phyloP scores from a whole-genome alignment of 192 early-diverging fungal genomes.

The Umbelopsis vinacea region DNA sequence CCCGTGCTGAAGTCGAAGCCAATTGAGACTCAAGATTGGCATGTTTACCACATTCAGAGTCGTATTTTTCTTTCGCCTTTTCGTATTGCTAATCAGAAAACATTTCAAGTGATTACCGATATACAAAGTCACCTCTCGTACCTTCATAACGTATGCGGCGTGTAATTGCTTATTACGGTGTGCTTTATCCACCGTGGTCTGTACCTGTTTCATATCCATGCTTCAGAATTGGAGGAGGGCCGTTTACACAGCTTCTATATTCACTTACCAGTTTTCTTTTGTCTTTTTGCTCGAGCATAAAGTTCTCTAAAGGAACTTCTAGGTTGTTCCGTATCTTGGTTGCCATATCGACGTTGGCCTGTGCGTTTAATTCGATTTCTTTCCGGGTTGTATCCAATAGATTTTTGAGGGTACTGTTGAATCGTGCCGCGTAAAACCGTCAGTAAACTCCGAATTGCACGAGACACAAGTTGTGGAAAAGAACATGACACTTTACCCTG shows the following conservation, averaged over 20 bases:
- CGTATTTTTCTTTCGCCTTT: conserved; percentile 57
- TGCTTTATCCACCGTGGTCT: conserved; percentile 53
- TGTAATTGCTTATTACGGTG: conserved; percentile 58
- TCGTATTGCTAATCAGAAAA: neutral
- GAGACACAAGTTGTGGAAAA: neutral
- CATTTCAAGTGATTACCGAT: neutral
- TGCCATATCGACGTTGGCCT: conserved; percentile 66
- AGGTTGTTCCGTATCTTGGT: conserved; percentile 65
- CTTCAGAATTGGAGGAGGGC: neutral
- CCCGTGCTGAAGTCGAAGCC: neutral
- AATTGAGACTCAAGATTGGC: conserved; percentile 47
- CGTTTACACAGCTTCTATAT: neutral
- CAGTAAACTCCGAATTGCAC: neutral
- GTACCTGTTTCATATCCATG: conserved; percentile 35
- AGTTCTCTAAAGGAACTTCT: conserved; percentile 60
- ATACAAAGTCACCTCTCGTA: conserved; percentile 20
- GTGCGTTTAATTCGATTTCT: conserved; percentile 68
- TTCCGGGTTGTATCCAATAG: conserved; percentile 59
- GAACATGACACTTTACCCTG: conserved; percentile 50
- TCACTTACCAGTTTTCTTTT: conserved; percentile 57
- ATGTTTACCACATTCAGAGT: conserved; percentile 54
- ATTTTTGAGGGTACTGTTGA: conserved; percentile 55
- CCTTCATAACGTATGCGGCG: conserved; percentile 48
- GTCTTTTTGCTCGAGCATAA: conserved; percentile 69
- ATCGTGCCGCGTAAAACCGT: neutral